A percentile compares a stretch with the other conserved stretches of the same genome.
phyloP scores from a whole-genome alignment of 2,329 filamentous ascomycete species.

The Decorospora gaudefroyi region DNA sequence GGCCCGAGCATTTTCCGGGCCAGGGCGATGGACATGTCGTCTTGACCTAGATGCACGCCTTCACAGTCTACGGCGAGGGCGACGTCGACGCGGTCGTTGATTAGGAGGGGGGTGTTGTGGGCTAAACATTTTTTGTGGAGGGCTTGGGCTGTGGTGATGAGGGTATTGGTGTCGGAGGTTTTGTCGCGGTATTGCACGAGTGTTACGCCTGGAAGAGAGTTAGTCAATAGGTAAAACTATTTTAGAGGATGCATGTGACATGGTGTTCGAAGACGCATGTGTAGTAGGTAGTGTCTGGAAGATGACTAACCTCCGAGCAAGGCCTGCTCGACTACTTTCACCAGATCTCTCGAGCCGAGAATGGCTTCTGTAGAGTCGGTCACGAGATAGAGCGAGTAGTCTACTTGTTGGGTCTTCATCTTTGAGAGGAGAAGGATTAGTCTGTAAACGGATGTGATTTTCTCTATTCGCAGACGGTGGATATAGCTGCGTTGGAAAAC shows the following conservation, averaged over 20 bases:
- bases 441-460: neutral
- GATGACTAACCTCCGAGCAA: constrained; percentile 66
- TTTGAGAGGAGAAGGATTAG: constrained; percentile 7
- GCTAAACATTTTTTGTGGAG: constrained; percentile 72
- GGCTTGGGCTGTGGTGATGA: constrained; percentile 70
- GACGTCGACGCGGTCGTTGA: constrained; percentile 93
- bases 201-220: constrained; percentile 62
- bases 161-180: constrained; percentile 69
- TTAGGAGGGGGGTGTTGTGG: constrained; percentile 76
- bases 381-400: constrained; percentile 87
- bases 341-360: constrained; percentile 71
- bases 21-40: constrained; percentile 74
- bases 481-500: neutral
- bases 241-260: neutral
- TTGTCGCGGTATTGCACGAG: constrained; percentile 93
- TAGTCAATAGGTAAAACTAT: too few species aligned
- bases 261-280: neutral
- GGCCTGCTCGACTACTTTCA: constrained; percentile 73
- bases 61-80: constrained; percentile 83
- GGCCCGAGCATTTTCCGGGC: constrained; percentile 75
- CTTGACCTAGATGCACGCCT: constrained; percentile 92
- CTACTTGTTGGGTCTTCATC: constrained; percentile 50
- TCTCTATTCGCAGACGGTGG: neutral
- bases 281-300: neutral
- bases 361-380: constrained; percentile 90